Percentiles rank a stretch among this genome's conserved stretches.
Evolutionary conservation across 176 grass and related monocot species (phyloP).

Genomic region (Eremochloa ophiuroides): DNA sequence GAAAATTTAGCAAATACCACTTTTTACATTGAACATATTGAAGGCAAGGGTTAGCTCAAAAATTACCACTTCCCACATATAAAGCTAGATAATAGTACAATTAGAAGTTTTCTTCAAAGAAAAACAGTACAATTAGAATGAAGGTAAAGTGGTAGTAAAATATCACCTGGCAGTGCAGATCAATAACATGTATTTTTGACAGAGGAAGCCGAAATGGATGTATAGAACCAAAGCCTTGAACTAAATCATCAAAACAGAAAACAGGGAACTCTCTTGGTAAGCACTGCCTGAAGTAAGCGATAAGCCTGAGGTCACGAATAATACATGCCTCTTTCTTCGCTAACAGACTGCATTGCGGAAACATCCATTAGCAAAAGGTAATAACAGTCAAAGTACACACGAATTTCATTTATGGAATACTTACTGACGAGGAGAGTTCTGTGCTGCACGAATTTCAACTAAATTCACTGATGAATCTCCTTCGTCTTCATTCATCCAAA

Average conservation of each 20-base stretch:
- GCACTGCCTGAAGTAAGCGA: conserved; percentile 71
- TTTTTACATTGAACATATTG: neutral
- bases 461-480: conserved; percentile 38
- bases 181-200: conserved; percentile 49
- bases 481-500: conserved; percentile 45
- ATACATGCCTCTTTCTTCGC: conserved; percentile 59
- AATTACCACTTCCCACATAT: neutral
- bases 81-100: neutral
- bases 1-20: neutral
- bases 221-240: conserved; percentile 36
- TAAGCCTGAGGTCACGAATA: conserved; percentile 52
- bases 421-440: conserved; percentile 44
- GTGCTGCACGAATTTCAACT: conserved; percentile 48
- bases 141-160: neutral
- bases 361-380: neutral
- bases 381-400: neutral
- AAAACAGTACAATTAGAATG: neutral
- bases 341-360: conserved; percentile 31
- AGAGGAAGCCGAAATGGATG: conserved; percentile 40
- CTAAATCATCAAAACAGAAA: conserved; percentile 32
- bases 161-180: conserved; percentile 52
- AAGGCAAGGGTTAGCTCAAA: neutral
- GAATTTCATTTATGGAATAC: conserved; percentile 5
- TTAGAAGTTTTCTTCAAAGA: neutral
- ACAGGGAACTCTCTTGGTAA: conserved; percentile 58